A percentile compares a stretch with the other conserved stretches of the same genome.
Conservation (phyloP, 2,329 filamentous ascomycete genomes). For the Cladosporium sphaerospermum region DNA sequence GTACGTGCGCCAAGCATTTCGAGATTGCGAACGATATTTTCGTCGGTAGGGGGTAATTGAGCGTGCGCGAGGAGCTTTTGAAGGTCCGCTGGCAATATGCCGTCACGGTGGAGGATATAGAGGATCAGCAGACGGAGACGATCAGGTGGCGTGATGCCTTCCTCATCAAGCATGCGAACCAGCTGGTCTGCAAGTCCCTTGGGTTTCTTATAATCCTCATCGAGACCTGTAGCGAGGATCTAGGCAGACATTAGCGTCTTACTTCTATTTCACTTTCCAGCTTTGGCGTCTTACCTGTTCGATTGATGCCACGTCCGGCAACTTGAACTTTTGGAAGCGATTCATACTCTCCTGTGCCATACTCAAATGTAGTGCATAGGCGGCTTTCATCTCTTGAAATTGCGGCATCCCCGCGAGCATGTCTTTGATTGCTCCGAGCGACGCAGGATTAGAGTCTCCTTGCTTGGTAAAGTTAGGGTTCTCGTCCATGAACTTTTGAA, state of each 20-base stretch:
- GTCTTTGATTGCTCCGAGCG: slow-evolving; percentile 76
- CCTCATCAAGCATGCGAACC: slow-evolving; percentile 81
- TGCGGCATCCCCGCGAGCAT: slow-evolving; percentile 94
- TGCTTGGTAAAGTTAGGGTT: slow-evolving; percentile 88
- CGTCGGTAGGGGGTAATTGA: slow-evolving; percentile 66
- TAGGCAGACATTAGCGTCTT: slow-evolving; percentile 20
- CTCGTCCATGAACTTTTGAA: slow-evolving; percentile 81
- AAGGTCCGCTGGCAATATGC: slow-evolving; percentile 76
- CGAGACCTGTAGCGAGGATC: slow-evolving; percentile 81
- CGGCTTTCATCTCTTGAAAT: slow-evolving; percentile 91
- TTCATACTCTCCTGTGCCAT: slow-evolving; percentile 99
- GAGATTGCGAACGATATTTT: slow-evolving; percentile 68
- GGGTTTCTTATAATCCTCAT: slow-evolving; percentile 86
- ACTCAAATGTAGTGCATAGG: slow-evolving; percentile 86
- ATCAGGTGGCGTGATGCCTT: slow-evolving; percentile 63
- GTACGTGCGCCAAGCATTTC: slow-evolving; percentile 74
- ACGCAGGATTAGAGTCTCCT: slow-evolving; percentile 43
- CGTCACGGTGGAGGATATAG: slow-evolving; percentile 80
- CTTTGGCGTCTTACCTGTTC: slow-evolving; percentile 58
- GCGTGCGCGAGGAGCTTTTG: slow-evolving; percentile 79
- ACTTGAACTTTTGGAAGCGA: slow-evolving; percentile 75
- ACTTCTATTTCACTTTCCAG: not conserved
- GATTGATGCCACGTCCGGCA: slow-evolving; percentile 77
- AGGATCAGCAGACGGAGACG: slow-evolving; percentile 78
- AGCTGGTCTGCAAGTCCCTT: slow-evolving; percentile 84